phyloP scores from a whole-genome alignment of 257 asterid species.

The Gynochthodes officinalis region DNA sequence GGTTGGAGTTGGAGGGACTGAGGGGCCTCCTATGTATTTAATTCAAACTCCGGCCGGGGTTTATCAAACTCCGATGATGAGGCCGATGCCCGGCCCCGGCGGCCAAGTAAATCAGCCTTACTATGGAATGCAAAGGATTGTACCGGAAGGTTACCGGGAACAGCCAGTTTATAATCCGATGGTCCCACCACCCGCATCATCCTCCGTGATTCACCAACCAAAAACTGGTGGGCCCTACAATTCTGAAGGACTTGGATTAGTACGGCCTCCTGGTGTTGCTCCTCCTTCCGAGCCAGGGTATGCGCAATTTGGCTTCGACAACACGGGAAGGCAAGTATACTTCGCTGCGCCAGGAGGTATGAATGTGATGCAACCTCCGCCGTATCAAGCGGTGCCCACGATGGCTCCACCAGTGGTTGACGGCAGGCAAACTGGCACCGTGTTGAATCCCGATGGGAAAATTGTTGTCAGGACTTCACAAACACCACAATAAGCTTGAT shows the following conservation, averaged over 20 bases:
- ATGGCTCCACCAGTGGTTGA: slow-evolving; percentile 18
- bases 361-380: slow-evolving; percentile 19
- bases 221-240: slow-evolving; percentile 28
- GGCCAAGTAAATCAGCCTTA: slow-evolving; percentile 33
- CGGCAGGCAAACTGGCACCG: slow-evolving; percentile 22
- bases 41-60: slow-evolving; percentile 33
- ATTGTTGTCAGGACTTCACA: slow-evolving; percentile 15
- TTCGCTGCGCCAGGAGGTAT: slow-evolving; percentile 24
- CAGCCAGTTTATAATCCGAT: slow-evolving; percentile 29
- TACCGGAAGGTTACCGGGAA: slow-evolving; percentile 37
- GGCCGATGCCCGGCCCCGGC: slow-evolving; percentile 29
- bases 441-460: slow-evolving; percentile 27
- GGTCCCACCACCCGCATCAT: slow-evolving; percentile 22
- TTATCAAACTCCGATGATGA: slow-evolving; percentile 22
- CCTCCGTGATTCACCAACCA: slow-evolving; percentile 25
- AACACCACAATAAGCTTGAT: neutral
- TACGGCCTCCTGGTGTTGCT: slow-evolving; percentile 5
- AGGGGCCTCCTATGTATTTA: slow-evolving; percentile 26
- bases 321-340: slow-evolving; percentile 33
- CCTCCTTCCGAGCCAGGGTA: slow-evolving; percentile 18
- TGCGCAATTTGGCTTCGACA: slow-evolving; percentile 33
- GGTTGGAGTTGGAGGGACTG: slow-evolving; percentile 12
- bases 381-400: slow-evolving; percentile 17
- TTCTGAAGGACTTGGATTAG: slow-evolving; percentile 22
- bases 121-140: slow-evolving; percentile 36